Conservation (phyloP, 441 rosid genomes). For the Mallotus japonicus region DNA sequence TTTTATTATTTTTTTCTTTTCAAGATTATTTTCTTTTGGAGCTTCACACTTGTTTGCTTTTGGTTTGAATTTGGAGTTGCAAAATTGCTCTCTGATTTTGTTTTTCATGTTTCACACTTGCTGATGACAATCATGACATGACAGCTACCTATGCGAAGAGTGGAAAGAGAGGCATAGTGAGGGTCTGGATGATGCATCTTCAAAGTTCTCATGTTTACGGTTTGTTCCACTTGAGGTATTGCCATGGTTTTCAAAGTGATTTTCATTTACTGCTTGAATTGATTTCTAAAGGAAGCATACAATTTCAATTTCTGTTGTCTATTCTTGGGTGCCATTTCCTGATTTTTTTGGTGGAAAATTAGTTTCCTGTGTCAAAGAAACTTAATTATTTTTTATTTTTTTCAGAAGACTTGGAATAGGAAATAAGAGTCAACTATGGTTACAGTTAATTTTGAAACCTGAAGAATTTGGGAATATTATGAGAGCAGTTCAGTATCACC, state of each 20-base stretch:
- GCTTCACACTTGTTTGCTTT: not conserved
- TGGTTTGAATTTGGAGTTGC: constrained; percentile 11
- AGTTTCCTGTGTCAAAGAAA: not conserved
- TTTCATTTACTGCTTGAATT: not conserved
- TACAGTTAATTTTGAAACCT: not conserved
- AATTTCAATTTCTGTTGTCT: not conserved
- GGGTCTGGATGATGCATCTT: constrained; percentile 34
- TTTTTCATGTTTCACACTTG: constrained; percentile 5
- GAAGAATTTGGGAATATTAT: not conserved
- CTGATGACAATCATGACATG: constrained; percentile 27
- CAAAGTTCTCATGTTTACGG: constrained; percentile 42
- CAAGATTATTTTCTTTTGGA: not conserved
- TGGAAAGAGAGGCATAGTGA: constrained; percentile 65
- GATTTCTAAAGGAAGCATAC: not conserved
- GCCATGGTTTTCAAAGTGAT: constrained; percentile 16
- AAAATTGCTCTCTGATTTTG: constrained; percentile 6
- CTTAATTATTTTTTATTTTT: not conserved
- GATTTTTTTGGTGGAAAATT: not conserved
- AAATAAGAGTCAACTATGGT: not conserved
- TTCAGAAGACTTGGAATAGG: not conserved
- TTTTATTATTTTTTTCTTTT: not conserved
- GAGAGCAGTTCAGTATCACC: not conserved
- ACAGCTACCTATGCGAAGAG: constrained; percentile 70
- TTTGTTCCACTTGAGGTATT: constrained; percentile 68
- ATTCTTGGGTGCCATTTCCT: not conserved